These are phyloP conservation scores for Boletus eberwhitei DNA, from an alignment of 768 basidiomycete species.

Conservation along the genomic window DNA sequence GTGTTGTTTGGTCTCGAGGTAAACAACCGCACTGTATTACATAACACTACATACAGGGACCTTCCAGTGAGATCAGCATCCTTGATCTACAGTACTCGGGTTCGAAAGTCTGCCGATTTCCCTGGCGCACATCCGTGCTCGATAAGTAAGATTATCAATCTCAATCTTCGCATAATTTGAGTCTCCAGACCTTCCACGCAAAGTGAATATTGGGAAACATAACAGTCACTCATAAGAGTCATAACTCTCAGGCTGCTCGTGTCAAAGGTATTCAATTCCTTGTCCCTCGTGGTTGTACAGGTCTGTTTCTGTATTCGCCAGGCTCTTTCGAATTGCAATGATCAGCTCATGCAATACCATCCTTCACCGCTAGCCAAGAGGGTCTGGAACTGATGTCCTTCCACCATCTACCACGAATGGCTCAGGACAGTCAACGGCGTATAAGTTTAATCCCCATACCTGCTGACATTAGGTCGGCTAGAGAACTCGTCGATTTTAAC, in stretches of 20 bases:
- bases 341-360: conserved; percentile 17
- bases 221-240: conserved; percentile 7
- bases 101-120: no score
- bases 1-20: neutral
- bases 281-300: no score
- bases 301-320: neutral
- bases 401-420: conserved; percentile 42
- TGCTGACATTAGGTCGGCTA: conserved; percentile 18
- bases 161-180: no score
- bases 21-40: neutral
- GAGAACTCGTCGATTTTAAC: conserved; percentile 13
- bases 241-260: no score
- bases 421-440: neutral
- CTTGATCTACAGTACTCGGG: no score
- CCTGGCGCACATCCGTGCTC: no score
- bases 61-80: no score
- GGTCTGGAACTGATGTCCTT: conserved; percentile 41
- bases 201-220: no score
- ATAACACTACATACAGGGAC: neutral
- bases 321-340: no score
- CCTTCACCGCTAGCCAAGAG: conserved; percentile 45
- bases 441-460: neutral
- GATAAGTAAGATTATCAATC: no score
- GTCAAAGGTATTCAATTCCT: no score
- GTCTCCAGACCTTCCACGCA: no score